Conservation (phyloP, 495 filamentous ascomycete genomes). For the Xylaria telfairii region DNA sequence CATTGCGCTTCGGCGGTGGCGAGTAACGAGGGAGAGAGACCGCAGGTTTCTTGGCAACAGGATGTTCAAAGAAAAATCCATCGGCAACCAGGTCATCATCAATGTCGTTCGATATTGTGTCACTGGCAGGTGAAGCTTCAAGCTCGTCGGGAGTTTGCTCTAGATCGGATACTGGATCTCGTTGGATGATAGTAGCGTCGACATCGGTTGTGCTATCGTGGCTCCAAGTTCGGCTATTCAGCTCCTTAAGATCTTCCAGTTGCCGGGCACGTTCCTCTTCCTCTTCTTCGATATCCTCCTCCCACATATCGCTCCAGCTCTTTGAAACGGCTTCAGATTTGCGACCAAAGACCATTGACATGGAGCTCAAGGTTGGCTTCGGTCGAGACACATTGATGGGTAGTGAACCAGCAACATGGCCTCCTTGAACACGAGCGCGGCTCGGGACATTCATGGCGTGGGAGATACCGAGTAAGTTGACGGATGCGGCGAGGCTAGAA, state of each 20-base stretch:
- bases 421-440: slow-evolving; percentile 39
- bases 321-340: slow-evolving; percentile 80
- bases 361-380: slow-evolving; percentile 57
- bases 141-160: slow-evolving; percentile 55
- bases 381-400: slow-evolving; percentile 71
- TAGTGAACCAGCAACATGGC: slow-evolving; percentile 73
- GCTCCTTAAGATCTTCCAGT: slow-evolving; percentile 67
- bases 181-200: slow-evolving; percentile 54
- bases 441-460: slow-evolving; percentile 47
- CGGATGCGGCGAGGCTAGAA: slow-evolving; percentile 74
- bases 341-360: slow-evolving; percentile 80
- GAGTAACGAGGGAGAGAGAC: slow-evolving; percentile 56
- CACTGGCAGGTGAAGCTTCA: slow-evolving; percentile 47
- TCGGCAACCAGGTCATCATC: slow-evolving; percentile 66
- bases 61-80: slow-evolving; percentile 73
- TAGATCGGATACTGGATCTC: slow-evolving; percentile 46
- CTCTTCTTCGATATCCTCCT: slow-evolving; percentile 80
- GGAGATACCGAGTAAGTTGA: slow-evolving; percentile 61
- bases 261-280: slow-evolving; percentile 65
- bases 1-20: slow-evolving; percentile 54
- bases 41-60: slow-evolving; percentile 45
- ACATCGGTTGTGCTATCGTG: slow-evolving; percentile 68
- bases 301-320: slow-evolving; percentile 97
- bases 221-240: slow-evolving; percentile 82
- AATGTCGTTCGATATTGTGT: slow-evolving; percentile 51